These are phyloP conservation scores for Kuraishia piskuri DNA, from an alignment of 805 yeast genomes.

Conservation along the genomic window DNA sequence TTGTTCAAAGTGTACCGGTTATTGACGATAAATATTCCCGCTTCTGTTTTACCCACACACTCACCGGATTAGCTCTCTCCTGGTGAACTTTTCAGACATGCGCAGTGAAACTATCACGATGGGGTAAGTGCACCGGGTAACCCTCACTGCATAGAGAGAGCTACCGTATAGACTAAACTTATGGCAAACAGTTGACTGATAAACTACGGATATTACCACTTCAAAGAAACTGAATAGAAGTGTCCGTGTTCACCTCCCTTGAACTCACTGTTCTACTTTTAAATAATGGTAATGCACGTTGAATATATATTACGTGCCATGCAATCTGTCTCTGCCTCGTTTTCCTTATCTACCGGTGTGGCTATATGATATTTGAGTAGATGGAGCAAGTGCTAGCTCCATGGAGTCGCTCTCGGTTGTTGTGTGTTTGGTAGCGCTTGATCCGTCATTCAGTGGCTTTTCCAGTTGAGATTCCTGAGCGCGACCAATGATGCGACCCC, in stretches of 20 bases:
- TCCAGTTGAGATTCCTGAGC: slow-evolving; percentile 27
- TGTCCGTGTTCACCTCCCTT: no score
- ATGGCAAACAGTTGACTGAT: no score
- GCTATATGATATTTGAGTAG: neutral
- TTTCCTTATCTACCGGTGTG: neutral
- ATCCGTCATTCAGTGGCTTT: neutral
- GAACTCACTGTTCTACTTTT: no score
- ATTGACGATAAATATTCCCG: no score
- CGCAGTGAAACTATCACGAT: neutral
- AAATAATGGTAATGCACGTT: no score
- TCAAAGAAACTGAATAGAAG: no score
- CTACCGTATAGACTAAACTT: no score
- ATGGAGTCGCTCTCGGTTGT: neutral
- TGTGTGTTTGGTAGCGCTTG: neutral
- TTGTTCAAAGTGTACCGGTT: neutral
- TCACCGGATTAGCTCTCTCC: neutral
- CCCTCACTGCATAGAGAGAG: neutral
- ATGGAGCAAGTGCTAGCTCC: neutral
- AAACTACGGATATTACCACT: no score
- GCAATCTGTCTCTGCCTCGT: no score
- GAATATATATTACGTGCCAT: no score
- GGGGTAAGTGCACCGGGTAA: neutral
- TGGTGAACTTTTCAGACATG: neutral
- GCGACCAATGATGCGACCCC: slow-evolving; percentile 39
- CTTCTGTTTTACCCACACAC: neutral